phyloP scores from a whole-genome alignment of 2,329 filamentous ascomycete species.

The Trichophyton simii region DNA sequence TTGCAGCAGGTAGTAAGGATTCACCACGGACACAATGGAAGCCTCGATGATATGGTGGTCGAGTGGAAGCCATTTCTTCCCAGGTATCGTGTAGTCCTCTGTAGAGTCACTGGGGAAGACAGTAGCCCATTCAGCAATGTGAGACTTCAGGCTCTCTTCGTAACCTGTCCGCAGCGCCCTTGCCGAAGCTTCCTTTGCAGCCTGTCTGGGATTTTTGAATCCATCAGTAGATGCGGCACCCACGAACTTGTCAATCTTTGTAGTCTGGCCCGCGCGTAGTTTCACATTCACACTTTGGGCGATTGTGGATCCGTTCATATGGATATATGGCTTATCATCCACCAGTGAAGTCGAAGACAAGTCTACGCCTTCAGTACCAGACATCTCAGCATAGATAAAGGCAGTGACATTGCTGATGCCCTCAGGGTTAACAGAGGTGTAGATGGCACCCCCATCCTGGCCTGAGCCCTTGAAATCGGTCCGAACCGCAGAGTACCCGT shows the following conservation, averaged over 20 bases:
- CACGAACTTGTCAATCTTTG: constrained; percentile 53
- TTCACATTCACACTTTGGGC: constrained; percentile 47
- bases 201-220: constrained; percentile 44
- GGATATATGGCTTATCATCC: constrained; percentile 37
- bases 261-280: constrained; percentile 41
- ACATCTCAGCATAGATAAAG: constrained; percentile 40
- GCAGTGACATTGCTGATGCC: constrained; percentile 52
- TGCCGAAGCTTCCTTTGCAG: constrained; percentile 44
- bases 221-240: constrained; percentile 58
- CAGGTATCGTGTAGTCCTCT: constrained; percentile 48
- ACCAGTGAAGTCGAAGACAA: constrained; percentile 34
- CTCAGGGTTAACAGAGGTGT: constrained; percentile 50
- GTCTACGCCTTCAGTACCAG: constrained; percentile 29
- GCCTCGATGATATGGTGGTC: constrained; percentile 46
- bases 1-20: constrained; percentile 37
- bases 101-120: constrained; percentile 51
- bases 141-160: constrained; percentile 41
- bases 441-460: constrained; percentile 46
- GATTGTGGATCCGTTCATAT: constrained; percentile 50
- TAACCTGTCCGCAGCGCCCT: constrained; percentile 44
- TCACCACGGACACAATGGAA: constrained; percentile 37
- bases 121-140: constrained; percentile 49
- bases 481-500: constrained; percentile 56
- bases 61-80: constrained; percentile 44
- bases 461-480: constrained; percentile 48